Evolutionary conservation across 2,329 filamentous ascomycete species (phyloP), one percentile per base, ranked within the genome.

Genomic region (Fusarium sp.): DNA sequence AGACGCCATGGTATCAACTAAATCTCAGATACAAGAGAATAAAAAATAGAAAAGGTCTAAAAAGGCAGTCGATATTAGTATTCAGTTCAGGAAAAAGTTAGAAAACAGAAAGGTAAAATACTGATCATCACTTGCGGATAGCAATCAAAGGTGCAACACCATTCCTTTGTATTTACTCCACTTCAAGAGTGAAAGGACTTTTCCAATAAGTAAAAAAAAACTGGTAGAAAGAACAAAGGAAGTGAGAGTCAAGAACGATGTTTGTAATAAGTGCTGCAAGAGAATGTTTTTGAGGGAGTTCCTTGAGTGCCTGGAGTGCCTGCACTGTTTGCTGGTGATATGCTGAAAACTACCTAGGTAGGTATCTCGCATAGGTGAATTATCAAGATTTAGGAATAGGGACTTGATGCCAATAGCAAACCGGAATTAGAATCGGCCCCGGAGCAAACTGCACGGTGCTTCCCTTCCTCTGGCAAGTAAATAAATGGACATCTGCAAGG

Each of bases 361-460:
- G n/a, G n/a, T n/a, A n/a, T n/a, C n/a, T n/a, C n/a, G n/a, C n/a
- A n/a, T n/a, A n/a, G n/a, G n/a, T n/a, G n/a, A n/a, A n/a, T n/a
- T n/a, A n/a, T n/a, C n/a, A n/a, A n/a, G n/a, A n/a, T n/a, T n/a
- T n/a, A n/a, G n/a, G n/a, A n/a, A n/a, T n/a, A n/a, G n/a, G n/a
- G n/a, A n/a, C n/a, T n/a, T n/a, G n/a, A n/a, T n/a, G n/a, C n/a
- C n/a, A n/a, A n/a, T 2, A 50, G 30, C 11, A 23, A 2, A 2
- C 11, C 21, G 8, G 16, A 13, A 1, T 33, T 13, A 2, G 3
- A 13, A 15, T 19, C 30, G n/a, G n/a, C 16, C 30, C 21, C 11
- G 47, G 13, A 10, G 0, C 2, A 5, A 23, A 33, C 30, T 5
- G 1, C 0, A 19, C 3, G 7, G 5, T 11, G 12, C 30, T 33